Evolutionary conservation across 805 yeast genomes (phyloP).

Genomic region (Ogataea salicorniae): DNA sequence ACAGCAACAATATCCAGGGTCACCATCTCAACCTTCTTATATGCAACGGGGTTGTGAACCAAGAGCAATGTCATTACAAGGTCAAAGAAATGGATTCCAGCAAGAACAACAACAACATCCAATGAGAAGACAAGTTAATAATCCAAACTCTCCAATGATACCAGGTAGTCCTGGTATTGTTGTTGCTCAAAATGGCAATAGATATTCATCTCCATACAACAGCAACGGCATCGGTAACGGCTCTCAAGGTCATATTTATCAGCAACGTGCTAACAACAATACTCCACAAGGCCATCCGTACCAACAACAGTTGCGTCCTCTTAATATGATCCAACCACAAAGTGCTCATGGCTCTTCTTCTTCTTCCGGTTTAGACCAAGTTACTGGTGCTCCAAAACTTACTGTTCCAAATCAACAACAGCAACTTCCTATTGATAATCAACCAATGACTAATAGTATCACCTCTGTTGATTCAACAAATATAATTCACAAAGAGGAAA

Average conservation of each 20-base stretch:
- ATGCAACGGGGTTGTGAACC: not conserved
- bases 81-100: not conserved
- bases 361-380: not conserved
- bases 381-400: not conserved
- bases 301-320: not conserved
- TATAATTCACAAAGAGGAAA: not conserved
- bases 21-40: not conserved
- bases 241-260: not conserved
- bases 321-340: conserved; percentile 6
- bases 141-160: no score
- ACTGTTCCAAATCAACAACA: no score
- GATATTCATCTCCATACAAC: not conserved
- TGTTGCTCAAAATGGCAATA: no score
- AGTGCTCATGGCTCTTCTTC: not conserved
- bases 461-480: not conserved
- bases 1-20: conserved; percentile 3
- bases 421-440: no score
- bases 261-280: not conserved
- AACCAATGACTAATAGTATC: not conserved
- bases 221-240: not conserved
- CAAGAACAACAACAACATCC: not conserved
- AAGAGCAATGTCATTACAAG: no score
- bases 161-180: no score
- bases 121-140: no score
- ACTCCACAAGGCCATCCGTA: not conserved